Evolutionary conservation across 306 rosid genomes (phyloP), one percentile per base, ranked within the genome.

Genomic region (Mimosa pudica): DNA sequence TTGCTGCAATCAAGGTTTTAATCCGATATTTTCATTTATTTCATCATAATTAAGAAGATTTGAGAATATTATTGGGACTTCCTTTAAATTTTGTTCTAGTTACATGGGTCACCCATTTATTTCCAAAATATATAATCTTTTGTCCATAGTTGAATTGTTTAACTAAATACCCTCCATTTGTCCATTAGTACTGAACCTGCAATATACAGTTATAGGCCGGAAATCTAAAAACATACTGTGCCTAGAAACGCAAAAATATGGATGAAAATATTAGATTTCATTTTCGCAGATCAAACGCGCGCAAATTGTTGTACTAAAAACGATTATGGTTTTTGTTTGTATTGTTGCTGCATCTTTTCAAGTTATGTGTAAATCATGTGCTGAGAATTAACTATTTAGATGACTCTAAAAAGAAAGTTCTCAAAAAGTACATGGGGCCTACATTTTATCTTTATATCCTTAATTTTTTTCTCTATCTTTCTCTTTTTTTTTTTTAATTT

Each of bases 1-100:
- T 92, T 76, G 97, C 93, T 78, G 97, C 98, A 82, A 94, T 94
- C 75, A 94, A 92, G 97, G 98, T 94, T 80, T 63, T 76, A 77
- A 61, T 68, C 0, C 7, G 41, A 72, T 32, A 44, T 48, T 6
- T 11, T 61, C 10, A 14, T 32, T 75, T 76, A 65, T 57, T 64
- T 71, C 36, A 32, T 32, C 30, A 38, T 78, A 48, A 47, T 62
- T 10, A 62, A 62, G 42, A 62, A 30, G n/a, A 57, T 32, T 57
- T 32, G 38, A 3, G 42, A 24, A 30, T 24, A 30, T 11, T 24
- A 24, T 7, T 9, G 4, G 14, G 66, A 61, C 7, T 12, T 10
- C 36, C 16, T 24, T 30, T 4, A 8, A 24, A 24, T 61, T 61
- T 10, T 30, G 41, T 24, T 24, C 38, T 7, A 61, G 32, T 30